Evolutionary conservation across 495 filamentous ascomycete species (phyloP).

Genomic region (Xylaria grammica): DNA sequence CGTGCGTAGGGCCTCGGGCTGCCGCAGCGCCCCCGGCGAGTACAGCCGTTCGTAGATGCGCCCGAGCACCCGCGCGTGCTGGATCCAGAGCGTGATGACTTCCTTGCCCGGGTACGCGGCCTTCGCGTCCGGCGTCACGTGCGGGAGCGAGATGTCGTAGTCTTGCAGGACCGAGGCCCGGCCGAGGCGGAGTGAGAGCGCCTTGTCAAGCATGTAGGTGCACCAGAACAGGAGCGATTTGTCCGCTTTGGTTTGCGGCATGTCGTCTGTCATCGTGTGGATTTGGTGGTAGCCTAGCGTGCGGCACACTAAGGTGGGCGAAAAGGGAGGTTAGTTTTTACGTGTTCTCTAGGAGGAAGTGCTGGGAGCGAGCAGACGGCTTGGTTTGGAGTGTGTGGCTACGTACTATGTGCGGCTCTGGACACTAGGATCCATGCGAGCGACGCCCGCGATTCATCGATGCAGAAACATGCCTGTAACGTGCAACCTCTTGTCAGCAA

Average conservation of each 20-base stretch:
- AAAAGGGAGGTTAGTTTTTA: background rate
- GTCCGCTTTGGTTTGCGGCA: conserved; percentile 39
- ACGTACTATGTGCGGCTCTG: conserved; percentile 51
- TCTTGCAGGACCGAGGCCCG: conserved; percentile 66
- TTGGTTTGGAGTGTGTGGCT: background rate
- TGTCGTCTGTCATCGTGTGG: conserved; percentile 56
- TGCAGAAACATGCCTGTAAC: conserved; percentile 53
- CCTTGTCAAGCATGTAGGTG: conserved; percentile 64
- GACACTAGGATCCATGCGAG: conserved; percentile 67
- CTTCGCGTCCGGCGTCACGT: conserved; percentile 40
- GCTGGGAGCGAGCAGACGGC: background rate
- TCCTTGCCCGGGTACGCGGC: conserved; percentile 41
- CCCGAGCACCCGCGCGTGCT: conserved; percentile 60
- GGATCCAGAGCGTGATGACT: conserved; percentile 55
- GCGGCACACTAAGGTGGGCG: conserved; percentile 52
- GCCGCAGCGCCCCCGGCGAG: conserved; percentile 61
- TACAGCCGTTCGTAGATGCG: conserved; percentile 65
- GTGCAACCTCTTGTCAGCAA: conserved; percentile 3
- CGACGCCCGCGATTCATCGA: conserved; percentile 68
- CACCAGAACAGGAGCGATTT: conserved; percentile 66
- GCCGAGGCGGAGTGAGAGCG: conserved; percentile 67
- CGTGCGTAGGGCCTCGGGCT: conserved; percentile 50
- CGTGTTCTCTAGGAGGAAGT: background rate
- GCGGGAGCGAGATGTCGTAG: conserved; percentile 65
- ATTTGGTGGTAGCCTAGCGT: conserved; percentile 68